A percentile compares a stretch with the other conserved stretches of the same genome.
These are phyloP conservation scores for Aspergillus novoparasiticus DNA, from an alignment of 2,329 filamentous ascomycete genomes.

Conservation along the genomic window DNA sequence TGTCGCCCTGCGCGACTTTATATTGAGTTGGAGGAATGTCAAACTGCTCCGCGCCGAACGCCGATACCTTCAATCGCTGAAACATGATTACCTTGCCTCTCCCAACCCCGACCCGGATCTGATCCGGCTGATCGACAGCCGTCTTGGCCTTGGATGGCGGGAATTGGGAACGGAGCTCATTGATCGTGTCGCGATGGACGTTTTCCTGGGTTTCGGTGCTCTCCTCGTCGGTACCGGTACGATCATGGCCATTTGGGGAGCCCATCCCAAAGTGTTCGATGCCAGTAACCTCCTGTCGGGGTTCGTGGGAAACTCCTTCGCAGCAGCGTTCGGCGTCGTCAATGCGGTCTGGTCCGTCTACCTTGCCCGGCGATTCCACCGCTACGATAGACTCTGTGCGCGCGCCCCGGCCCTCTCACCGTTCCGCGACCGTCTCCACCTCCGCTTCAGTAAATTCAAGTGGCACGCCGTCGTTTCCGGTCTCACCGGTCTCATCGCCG, in stretches of 20 bases:
- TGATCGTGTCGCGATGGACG: constrained; percentile 56
- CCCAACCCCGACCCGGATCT: constrained; percentile 20
- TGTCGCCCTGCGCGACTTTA: constrained; percentile 51
- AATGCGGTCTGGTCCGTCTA: constrained; percentile 54
- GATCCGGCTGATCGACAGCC: constrained; percentile 33
- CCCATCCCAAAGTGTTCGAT: constrained; percentile 43
- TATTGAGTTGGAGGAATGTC: constrained; percentile 51
- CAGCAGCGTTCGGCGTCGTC: constrained; percentile 52
- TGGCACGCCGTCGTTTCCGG: constrained; percentile 51
- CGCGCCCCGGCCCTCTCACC: constrained; percentile 16
- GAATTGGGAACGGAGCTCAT: constrained; percentile 56
- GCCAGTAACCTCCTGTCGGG: constrained; percentile 59
- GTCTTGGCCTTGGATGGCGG: constrained; percentile 50
- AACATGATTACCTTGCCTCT: constrained; percentile 13
- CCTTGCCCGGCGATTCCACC: constrained; percentile 45
- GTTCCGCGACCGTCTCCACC: constrained; percentile 34
- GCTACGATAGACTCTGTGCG: constrained; percentile 37
- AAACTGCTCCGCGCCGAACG: constrained; percentile 49
- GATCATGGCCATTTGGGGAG: constrained; percentile 57
- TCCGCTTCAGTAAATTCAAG: constrained; percentile 46
- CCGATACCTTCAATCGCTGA: constrained; percentile 28
- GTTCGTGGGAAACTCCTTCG: constrained; percentile 57
- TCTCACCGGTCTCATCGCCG: constrained; percentile 50
- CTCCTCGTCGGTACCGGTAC: constrained; percentile 56
- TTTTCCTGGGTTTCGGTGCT: constrained; percentile 53